Base-by-base conservation (phyloP, 352 stramenopile species). In the Pythium diclinum region DNA sequence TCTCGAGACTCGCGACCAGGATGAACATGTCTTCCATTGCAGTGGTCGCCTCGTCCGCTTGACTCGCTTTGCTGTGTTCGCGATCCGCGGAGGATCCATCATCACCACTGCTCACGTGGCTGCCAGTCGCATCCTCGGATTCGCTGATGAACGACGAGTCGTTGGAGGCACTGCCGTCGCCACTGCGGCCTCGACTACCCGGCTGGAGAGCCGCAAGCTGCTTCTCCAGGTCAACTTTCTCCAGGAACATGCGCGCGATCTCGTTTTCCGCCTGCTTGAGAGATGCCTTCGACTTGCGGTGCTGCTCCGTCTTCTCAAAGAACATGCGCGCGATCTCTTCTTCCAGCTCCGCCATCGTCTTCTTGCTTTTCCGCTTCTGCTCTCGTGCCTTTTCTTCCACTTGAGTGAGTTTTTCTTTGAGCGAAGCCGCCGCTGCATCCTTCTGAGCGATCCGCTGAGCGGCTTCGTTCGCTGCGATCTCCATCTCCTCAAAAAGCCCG, bases 1-100 rank as follows among this genome's bases (percentile, higher is more conserved):
- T 91, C 59, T 88, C 78, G 46, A 91, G 72, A 63, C 83, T 89
- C 53, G 83, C 80, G 10, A 88, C 67, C 19, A 91, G 65, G 8
- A 91, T 75, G 28, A 85, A 67, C 48, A 88, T 54, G 30, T 91
- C 82, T 14, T 88, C 72, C 13, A 88, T 61, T 6, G 60, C 76
- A 1, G 49, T 65, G 17, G 51, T n/a, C 2, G 25, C 25, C 13
- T 66, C 21, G 25, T 71, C 57, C 28, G 55, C 74, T 63, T 36
- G 14, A 48, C 38, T 28, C 38, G 23, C 47, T 13, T 7, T 48
- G 14, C 30, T 72, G 34, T 19, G 38, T 17, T 42, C 36, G 36
- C 11, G 10, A 42, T 42, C 36, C 36, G 36, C 36, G 13, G 36
- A 42, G 11, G 13, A 42, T 17, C 10, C 36, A 17, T 17, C 36